Evolutionary conservation across 805 yeast species (phyloP), one percentile per base, ranked within the genome.

Genomic region (Candida suzukii): DNA sequence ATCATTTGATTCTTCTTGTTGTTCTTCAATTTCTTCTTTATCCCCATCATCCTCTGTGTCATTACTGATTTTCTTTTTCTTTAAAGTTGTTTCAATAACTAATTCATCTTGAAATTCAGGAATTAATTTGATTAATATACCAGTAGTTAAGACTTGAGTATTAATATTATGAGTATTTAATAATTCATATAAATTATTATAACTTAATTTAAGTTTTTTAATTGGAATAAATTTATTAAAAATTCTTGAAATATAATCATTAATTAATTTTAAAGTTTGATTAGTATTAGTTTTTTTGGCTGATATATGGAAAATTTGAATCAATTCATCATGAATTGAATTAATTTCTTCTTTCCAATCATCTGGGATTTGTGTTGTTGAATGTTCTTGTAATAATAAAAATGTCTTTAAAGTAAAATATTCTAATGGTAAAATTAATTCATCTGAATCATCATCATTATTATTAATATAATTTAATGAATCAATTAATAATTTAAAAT

Each of bases 71-170:
- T 56, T 60, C n/a, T 71, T 61, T 36, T 71, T 75, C 24, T 56
- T 60, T 39, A 83, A 63, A 42, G 80, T 81, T 47, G 68, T 74
- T 39, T 83, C 88, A 38, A 83, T 70, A 2, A 80, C 82, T 27
- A 71, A 54, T 18, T 74, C 77, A 49, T 80, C 80, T 51, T 82
- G 90, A 25, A 57, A 60, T 14, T 57, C 57, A 5, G 67, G 54
- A 28, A 82, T 70, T 18, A 73, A 37, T 11, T 46, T 51, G 19
- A 57, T 59, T 37, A 82, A 57, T 14, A 75, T 47, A 1, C 47
- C 42, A 3, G 69, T 62, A 5, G 70, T 61, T 4, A 74, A 53
- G 50, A 81, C 65, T 54, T 74, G 77, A 18, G 73, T 55, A 19
- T 57, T 61, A 19, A 61, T 50, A 29, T 57, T 58, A 4, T 37